phyloP scores from a whole-genome alignment of 768 basidiomycete genomes.

The Phlegmacium glaucopus region DNA sequence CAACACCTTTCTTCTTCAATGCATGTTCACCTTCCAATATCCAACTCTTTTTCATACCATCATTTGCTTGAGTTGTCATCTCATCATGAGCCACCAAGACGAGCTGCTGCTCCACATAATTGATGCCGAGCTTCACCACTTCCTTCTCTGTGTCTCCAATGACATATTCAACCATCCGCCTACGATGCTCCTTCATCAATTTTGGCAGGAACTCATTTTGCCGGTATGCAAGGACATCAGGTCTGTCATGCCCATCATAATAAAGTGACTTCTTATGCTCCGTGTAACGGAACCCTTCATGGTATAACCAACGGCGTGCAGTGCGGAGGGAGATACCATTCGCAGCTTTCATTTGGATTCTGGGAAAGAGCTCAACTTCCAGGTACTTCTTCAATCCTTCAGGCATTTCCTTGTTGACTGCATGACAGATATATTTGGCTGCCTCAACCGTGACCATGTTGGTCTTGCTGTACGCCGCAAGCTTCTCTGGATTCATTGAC shows the following conservation, averaged over 20 bases:
- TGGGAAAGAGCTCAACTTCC: slow-evolving; percentile 29
- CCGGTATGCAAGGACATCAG: slow-evolving; percentile 32
- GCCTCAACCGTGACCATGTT: slow-evolving; percentile 23
- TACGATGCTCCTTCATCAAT: slow-evolving; percentile 16
- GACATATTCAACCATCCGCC: slow-evolving; percentile 17
- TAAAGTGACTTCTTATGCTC: slow-evolving; percentile 29
- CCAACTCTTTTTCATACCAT: slow-evolving; percentile 30
- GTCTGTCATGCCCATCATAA: slow-evolving; percentile 34
- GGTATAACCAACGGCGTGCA: slow-evolving; percentile 25
- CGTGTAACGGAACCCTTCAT: slow-evolving; percentile 24
- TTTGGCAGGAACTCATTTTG: slow-evolving; percentile 28
- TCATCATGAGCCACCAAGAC: slow-evolving; percentile 35
- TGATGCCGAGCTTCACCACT: slow-evolving; percentile 1
- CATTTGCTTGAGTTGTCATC: slow-evolving; percentile 39
- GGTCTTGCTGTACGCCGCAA: slow-evolving; percentile 21
- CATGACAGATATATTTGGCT: slow-evolving; percentile 23
- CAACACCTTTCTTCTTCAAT: slow-evolving; percentile 35
- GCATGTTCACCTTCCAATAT: slow-evolving; percentile 29
- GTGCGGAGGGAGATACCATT: slow-evolving; percentile 30
- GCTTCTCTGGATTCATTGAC: slow-evolving; percentile 30
- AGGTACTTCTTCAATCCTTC: slow-evolving; percentile 29
- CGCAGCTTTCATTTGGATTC: slow-evolving; percentile 23
- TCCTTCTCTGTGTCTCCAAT: slow-evolving; percentile 7
- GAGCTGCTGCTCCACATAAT: slow-evolving; percentile 20
- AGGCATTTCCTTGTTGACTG: slow-evolving; percentile 32